Conservation (phyloP, 345 rosid species). For the Melaleuca quinquenervia region DNA sequence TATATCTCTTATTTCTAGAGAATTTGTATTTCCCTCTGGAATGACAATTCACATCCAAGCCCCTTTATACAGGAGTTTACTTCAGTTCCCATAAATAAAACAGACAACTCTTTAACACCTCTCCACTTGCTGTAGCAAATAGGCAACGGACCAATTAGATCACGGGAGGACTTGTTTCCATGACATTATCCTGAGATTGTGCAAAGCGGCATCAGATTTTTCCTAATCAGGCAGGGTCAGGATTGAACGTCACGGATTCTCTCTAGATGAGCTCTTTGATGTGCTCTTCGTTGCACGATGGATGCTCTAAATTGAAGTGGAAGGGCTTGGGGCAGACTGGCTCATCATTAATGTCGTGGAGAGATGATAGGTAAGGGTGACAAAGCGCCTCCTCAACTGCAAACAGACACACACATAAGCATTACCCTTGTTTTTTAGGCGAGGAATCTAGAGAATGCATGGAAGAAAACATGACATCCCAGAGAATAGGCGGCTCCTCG, state of each 20-base stretch:
- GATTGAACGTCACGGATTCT: constrained; percentile 68
- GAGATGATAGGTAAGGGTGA: constrained; percentile 73
- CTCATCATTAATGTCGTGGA: constrained; percentile 75
- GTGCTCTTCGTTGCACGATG: constrained; percentile 85
- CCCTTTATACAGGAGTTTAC: not conserved
- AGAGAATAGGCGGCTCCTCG: not conserved
- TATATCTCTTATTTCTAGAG: not conserved
- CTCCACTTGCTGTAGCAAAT: not conserved
- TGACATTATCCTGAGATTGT: not conserved
- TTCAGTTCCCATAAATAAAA: not conserved
- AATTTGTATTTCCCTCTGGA: not conserved
- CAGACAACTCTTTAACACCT: not conserved
- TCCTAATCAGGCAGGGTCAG: constrained; percentile 34
- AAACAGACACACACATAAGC: constrained; percentile 2
- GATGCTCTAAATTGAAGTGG: constrained; percentile 71
- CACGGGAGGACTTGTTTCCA: not conserved
- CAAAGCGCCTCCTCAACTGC: constrained; percentile 82
- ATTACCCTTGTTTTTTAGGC: not conserved
- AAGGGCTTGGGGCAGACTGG: constrained; percentile 71
- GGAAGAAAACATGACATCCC: not conserved
- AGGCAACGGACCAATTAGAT: not conserved
- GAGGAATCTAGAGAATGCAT: not conserved
- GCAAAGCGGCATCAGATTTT: not conserved
- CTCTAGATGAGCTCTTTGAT: constrained; percentile 90
- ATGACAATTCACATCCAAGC: not conserved